Conservation (phyloP, 805 yeast species). For the Candida chilensis region DNA sequence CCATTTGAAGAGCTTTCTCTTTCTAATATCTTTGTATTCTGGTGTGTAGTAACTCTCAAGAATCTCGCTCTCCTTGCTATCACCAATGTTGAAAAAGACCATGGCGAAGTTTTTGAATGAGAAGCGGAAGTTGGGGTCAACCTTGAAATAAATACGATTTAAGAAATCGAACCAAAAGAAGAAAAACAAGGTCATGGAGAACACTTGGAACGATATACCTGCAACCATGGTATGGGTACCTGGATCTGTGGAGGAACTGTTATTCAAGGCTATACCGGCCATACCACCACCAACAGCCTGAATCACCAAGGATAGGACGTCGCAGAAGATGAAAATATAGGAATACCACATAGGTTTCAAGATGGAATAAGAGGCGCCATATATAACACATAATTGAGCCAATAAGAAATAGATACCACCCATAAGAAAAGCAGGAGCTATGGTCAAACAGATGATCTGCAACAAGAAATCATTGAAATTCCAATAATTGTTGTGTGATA, state of each 20-base stretch:
- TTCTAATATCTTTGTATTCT: constrained; percentile 22
- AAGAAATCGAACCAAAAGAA: constrained; percentile 38
- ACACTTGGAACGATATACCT: constrained; percentile 72
- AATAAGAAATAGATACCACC: constrained; percentile 73
- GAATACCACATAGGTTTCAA: constrained; percentile 54
- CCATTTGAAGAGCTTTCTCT: constrained; percentile 20
- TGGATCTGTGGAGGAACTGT: constrained; percentile 13
- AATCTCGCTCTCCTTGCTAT: not conserved
- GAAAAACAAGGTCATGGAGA: constrained; percentile 56
- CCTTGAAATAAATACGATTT: constrained; percentile 25
- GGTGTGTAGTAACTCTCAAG: too few relatives aligned
- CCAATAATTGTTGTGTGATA: constrained; percentile 25
- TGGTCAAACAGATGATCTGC: constrained; percentile 61
- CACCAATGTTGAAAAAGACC: not conserved
- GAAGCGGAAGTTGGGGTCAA: not conserved
- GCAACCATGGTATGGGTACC: constrained; percentile 72
- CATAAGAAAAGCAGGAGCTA: constrained; percentile 80
- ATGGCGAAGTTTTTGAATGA: not conserved
- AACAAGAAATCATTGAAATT: constrained; percentile 37
- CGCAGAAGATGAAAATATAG: constrained; percentile 56
- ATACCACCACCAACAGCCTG: constrained; percentile 77
- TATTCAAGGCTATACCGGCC: constrained; percentile 38
- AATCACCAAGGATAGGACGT: constrained; percentile 50
- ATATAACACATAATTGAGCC: constrained; percentile 57
- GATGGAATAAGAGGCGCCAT: constrained; percentile 44